These are phyloP conservation scores for Leptomonas pyrrhocoris DNA, from an alignment of 208 protist genomes.

Conservation along the genomic window DNA sequence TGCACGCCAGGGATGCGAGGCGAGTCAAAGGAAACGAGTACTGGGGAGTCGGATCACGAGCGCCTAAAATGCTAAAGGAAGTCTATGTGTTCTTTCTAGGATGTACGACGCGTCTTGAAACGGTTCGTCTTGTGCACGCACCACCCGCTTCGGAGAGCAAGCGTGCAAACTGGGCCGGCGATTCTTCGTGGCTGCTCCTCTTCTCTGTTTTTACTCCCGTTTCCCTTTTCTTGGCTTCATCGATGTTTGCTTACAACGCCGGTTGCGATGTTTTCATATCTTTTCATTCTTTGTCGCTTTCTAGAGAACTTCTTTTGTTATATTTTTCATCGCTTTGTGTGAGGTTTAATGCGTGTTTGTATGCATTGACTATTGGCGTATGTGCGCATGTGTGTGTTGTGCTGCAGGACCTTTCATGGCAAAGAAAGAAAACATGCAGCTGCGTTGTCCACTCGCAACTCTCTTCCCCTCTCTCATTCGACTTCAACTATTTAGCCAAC, in stretches of 20 bases:
- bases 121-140: too few relatives aligned
- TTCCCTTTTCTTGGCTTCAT: conserved; percentile 10
- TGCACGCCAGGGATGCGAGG: too few relatives aligned
- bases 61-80: not conserved
- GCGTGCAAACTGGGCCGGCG: too few relatives aligned
- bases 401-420: not conserved
- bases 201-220: not conserved
- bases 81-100: not conserved
- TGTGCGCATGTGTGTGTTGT: too few relatives aligned
- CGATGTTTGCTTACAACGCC: conserved; percentile 17
- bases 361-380: too few relatives aligned
- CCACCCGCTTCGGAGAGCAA: not conserved
- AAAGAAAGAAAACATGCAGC: not conserved
- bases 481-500: not conserved
- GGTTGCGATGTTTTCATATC: not conserved
- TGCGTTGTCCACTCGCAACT: not conserved
- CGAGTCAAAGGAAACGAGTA: too few relatives aligned
- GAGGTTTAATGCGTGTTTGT: too few relatives aligned
- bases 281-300: not conserved
- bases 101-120: too few relatives aligned
- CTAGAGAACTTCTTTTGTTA: not conserved
- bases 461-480: not conserved
- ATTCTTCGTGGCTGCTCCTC: too few relatives aligned
- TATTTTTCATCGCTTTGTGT: not conserved
- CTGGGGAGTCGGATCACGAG: too few relatives aligned